Conservation (phyloP, 148 eudicot species). For the Polygonum aviculare region DNA sequence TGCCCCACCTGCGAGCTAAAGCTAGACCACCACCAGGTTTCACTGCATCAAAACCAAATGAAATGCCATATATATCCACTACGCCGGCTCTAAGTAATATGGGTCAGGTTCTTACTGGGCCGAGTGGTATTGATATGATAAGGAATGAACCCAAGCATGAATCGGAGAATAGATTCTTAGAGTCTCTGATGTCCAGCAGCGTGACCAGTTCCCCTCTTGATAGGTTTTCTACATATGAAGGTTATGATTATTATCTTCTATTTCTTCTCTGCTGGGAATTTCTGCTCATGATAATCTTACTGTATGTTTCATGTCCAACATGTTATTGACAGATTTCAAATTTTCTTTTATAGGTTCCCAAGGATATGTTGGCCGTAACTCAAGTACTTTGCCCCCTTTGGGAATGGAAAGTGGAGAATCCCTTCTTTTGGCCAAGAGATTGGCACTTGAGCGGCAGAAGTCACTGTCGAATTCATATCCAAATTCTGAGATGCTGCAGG, state of each 20-base stretch:
- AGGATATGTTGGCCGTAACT: constrained; percentile 42
- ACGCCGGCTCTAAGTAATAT: constrained; percentile 32
- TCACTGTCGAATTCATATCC: constrained; percentile 37
- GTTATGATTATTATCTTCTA: constrained; percentile 21
- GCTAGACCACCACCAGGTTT: constrained; percentile 93
- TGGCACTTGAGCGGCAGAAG: constrained; percentile 60
- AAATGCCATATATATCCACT: constrained; percentile 35
- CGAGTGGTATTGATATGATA: constrained; percentile 31
- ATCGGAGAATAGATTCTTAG: constrained; percentile 74
- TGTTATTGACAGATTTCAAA: neutral
- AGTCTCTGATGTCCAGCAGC: constrained; percentile 75
- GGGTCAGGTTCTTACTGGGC: constrained; percentile 36
- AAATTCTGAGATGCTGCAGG: constrained; percentile 35
- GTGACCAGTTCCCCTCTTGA: constrained; percentile 34
- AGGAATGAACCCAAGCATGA: constrained; percentile 52
- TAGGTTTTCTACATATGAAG: constrained; percentile 59
- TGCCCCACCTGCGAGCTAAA: constrained; percentile 93
- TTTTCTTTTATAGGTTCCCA: constrained; percentile 51
- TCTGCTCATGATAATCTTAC: neutral
- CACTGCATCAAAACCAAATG: constrained; percentile 49
- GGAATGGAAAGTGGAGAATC: constrained; percentile 56
- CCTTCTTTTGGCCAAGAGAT: constrained; percentile 50
- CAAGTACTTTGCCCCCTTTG: constrained; percentile 31
- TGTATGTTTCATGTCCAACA: neutral
- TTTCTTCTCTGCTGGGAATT: neutral